Conservation (phyloP, 352 stramenopile genomes). For the Blastocystis sp. region DNA sequence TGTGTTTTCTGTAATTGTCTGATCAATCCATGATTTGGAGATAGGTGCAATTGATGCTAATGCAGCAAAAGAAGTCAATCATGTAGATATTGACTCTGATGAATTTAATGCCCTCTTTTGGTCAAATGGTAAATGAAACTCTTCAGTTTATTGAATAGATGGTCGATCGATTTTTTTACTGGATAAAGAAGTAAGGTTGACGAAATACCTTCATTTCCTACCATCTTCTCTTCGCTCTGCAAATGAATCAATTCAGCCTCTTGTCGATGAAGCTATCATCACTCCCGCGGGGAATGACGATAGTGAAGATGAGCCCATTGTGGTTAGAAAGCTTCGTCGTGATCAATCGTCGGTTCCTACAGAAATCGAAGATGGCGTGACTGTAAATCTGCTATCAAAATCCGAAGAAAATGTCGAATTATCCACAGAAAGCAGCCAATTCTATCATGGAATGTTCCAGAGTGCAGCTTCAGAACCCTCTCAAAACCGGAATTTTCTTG, state of each 20-base stretch:
- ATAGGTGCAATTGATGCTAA: background rate
- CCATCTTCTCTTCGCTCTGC: background rate
- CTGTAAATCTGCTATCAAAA: too few species aligned
- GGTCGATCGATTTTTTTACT: conserved; percentile 12
- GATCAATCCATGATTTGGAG: background rate
- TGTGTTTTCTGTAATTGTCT: background rate
- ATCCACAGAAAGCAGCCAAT: too few species aligned
- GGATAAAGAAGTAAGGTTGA: background rate
- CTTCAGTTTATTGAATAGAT: background rate
- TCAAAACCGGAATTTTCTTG: conserved; percentile 26
- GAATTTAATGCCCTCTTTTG: conserved; percentile 17
- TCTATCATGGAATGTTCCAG: background rate
- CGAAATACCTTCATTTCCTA: background rate
- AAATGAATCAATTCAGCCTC: background rate
- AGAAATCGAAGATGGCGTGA: background rate
- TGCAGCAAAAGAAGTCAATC: background rate
- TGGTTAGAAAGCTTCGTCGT: background rate
- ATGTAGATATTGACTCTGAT: background rate
- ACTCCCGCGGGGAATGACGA: background rate
- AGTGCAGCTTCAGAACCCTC: background rate
- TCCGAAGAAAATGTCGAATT: too few species aligned
- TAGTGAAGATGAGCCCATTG: background rate
- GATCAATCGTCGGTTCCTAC: background rate
- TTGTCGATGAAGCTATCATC: background rate
- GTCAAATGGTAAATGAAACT: background rate